Evolutionary conservation across 2,329 filamentous ascomycete genomes (phyloP), one percentile per base, ranked within the genome.

Genomic region (Passalora sequoiae): DNA sequence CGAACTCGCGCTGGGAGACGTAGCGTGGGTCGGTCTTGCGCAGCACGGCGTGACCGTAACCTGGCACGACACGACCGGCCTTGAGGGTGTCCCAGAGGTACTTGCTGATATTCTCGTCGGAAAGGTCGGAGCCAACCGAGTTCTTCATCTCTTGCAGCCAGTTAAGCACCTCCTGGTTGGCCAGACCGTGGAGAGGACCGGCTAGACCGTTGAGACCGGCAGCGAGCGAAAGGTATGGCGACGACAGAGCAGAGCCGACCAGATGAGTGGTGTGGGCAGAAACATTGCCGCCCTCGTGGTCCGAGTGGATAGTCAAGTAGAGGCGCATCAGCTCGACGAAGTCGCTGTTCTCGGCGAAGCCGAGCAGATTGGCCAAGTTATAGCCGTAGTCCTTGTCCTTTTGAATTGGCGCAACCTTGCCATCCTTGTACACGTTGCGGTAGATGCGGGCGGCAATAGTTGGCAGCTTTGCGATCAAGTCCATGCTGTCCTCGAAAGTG

Each of bases 71-170:
- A 69, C 89, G 91, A 67, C 92, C 92, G 55, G 79, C 73, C 75
- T 97, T 97, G 67, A 98, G 83, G 58, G 92, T 98, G 49, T 85
- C 83, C 92, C 92, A 98, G 63, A 98, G 85, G 81, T 98, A 98
- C 71, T 97, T 86, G 69, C 84, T 95, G 79, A 98, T 96, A 69
- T 85, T 83, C 78, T 91, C 78, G 76, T 98, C 92, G 72, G 85
- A 92, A 54, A 98, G 81, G 69, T 98, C 92, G 69, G 91, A 86
- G 66, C 92, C 92, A 63, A 98, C 77, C 44, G 76, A 70, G 75
- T 88, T 84, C 87, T 98, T 96, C 89, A 98, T 96, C 84, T 97
- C 87, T 61, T 84, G 86, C 65, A 98, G 86, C 92, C 92, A 98
- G 79, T 92, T 89, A 63, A 98, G 83, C 59, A 98, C 92, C 76